These are phyloP conservation scores for Hypomyces rosellus DNA, from an alignment of 2,329 filamentous ascomycete species.

Conservation along the genomic window DNA sequence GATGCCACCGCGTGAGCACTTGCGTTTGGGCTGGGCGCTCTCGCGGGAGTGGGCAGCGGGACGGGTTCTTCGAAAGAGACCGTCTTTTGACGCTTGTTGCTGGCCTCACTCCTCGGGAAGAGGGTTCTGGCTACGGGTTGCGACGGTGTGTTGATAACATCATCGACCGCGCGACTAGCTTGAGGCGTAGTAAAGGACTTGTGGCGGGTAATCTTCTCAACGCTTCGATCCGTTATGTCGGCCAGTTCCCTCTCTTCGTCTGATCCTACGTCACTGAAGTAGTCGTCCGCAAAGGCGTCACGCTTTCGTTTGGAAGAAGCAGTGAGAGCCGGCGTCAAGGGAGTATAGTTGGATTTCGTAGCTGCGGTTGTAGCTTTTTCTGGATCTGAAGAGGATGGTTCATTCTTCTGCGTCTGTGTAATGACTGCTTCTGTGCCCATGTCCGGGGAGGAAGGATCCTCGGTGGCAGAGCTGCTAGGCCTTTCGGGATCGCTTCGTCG, in stretches of 20 bases:
- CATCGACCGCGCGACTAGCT: conserved; percentile 16
- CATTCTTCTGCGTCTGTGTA: too few species aligned
- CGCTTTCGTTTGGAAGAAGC: conserved; percentile 24
- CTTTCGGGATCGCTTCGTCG: conserved; percentile 10
- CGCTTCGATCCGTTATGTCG: conserved; percentile 30
- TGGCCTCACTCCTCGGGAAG: conserved; percentile 23
- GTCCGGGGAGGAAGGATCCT: not conserved
- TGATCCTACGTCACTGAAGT: conserved; percentile 29
- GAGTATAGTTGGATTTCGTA: not conserved
- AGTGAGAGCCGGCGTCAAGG: conserved; percentile 5
- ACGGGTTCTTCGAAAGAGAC: conserved; percentile 24
- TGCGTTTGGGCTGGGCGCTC: too few species aligned
- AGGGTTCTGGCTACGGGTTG: conserved; percentile 31
- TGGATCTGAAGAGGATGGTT: not conserved
- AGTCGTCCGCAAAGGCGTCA: conserved; percentile 20
- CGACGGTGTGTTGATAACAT: conserved; percentile 21
- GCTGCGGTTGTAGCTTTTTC: not conserved
- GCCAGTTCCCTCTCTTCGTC: conserved; percentile 35
- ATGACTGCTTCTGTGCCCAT: not conserved
- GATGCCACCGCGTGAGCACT: conserved; percentile 1
- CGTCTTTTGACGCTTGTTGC: conserved; percentile 25
- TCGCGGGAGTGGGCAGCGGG: not conserved
- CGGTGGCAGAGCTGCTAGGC: not conserved
- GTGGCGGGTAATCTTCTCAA: conserved; percentile 17
- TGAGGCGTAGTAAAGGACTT: conserved; percentile 22